These are phyloP conservation scores for Xylariaceae sp. DNA, from an alignment of 2,329 filamentous ascomycete genomes.

Conservation along the genomic window DNA sequence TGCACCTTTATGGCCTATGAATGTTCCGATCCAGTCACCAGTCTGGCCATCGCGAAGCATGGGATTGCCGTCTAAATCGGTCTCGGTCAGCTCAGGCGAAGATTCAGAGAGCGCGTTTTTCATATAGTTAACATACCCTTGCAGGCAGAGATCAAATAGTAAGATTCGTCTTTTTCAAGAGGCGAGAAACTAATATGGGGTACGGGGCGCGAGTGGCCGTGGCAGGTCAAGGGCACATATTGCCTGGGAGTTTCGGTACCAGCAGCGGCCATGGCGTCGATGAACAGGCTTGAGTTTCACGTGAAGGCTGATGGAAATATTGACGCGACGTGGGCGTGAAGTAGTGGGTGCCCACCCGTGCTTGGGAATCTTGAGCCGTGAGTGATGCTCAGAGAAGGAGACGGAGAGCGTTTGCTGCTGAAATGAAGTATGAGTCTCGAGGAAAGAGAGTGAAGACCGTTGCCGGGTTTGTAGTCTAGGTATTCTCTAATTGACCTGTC, in stretches of 20 bases:
- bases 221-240: conserved; percentile 86
- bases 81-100: not conserved
- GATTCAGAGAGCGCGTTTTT: not conserved
- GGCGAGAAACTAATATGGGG: conserved; percentile 88
- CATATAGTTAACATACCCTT: conserved; percentile 53
- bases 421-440: not conserved
- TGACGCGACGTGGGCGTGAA: not conserved
- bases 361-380: not conserved
- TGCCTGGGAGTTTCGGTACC: conserved; percentile 34
- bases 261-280: conserved; percentile 20
- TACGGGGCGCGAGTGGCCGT: conserved; percentile 88
- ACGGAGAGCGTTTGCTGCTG: not conserved
- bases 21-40: conserved; percentile 96
- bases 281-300: not conserved
- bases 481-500: conserved; percentile 14
- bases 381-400: not conserved
- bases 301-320: not conserved
- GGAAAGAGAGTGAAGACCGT: conserved; percentile 6
- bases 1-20: conserved; percentile 95
- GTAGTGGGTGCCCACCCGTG: not conserved
- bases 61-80: conserved; percentile 76
- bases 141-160: conserved; percentile 90
- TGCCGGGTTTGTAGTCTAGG: conserved; percentile 18
- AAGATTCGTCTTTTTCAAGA: conserved; percentile 73
- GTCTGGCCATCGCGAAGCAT: conserved; percentile 97